phyloP scores from a whole-genome alignment of 805 yeast species.

The Hanseniaspora clermontiae region DNA sequence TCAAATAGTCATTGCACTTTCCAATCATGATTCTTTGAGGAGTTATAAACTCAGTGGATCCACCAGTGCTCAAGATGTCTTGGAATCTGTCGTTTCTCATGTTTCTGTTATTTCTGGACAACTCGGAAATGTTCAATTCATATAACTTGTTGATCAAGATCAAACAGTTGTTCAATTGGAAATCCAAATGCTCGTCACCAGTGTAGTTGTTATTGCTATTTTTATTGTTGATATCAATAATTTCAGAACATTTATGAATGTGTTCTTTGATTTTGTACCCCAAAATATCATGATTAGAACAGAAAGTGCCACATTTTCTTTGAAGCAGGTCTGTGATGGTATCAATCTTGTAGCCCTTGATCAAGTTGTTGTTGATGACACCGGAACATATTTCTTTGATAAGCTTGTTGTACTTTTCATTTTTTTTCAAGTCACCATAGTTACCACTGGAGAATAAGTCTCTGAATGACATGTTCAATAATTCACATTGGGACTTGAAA shows the following conservation, averaged over 20 bases:
- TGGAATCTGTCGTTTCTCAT: slow-evolving; percentile 12
- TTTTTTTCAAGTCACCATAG: slow-evolving; percentile 32
- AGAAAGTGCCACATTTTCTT: slow-evolving; percentile 87
- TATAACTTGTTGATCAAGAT: slow-evolving; percentile 66
- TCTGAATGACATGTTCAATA: slow-evolving; percentile 55
- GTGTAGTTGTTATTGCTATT: slow-evolving; percentile 2
- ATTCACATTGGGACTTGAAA: slow-evolving; percentile 51
- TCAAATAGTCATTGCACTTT: slow-evolving; percentile 61
- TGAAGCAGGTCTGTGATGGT: slow-evolving; percentile 75
- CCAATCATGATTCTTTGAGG: slow-evolving; percentile 28
- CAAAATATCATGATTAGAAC: slow-evolving; percentile 84
- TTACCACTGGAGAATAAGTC: slow-evolving; percentile 52
- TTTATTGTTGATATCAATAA: slow-evolving; percentile 39
- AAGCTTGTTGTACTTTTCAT: slow-evolving; percentile 27
- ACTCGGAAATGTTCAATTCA: slow-evolving; percentile 26
- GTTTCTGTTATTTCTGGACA: slow-evolving; percentile 11
- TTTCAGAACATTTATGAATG: slow-evolving; percentile 70
- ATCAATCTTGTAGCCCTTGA: slow-evolving; percentile 88
- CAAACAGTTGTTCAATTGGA: slow-evolving; percentile 61
- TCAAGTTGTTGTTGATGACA: slow-evolving; percentile 74
- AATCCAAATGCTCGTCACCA: slow-evolving; percentile 43
- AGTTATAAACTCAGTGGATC: slow-evolving; percentile 59
- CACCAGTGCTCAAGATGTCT: slow-evolving; percentile 31
- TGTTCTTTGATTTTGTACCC: slow-evolving; percentile 91
- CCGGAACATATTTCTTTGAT: slow-evolving; percentile 81